Base-by-base conservation (phyloP, 345 rosid genomes). In the Combretum micranthum region DNA sequence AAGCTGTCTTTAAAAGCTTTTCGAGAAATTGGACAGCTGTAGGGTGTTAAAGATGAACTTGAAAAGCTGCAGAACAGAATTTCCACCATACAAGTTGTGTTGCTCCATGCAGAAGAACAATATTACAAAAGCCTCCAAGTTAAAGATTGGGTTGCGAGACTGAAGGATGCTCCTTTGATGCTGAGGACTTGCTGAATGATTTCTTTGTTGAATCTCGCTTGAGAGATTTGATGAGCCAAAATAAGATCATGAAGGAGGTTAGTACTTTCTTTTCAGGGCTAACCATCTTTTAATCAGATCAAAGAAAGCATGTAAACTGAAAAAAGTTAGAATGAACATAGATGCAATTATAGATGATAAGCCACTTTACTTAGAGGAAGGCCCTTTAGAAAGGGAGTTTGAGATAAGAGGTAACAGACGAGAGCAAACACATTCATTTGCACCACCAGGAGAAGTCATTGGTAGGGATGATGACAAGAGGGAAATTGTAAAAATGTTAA, bases 171-270 rank as follows among this genome's bases (percentile, higher is more conserved):
- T 0, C 21, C 67, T 10, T 61, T 53, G 74, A 75, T 13, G 73
- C 69, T 0, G 73, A 74, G 3, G 83, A 74, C 16, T 42, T 78
- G 67, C 61, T 69, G 1, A 75, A 75, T 47, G 77, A 69, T 20
- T 47, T 74, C 49, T 56, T 67, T 0, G 48, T 65, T 1, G 65
- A 61, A 43, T 57, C 45, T 20, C 4, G 18, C 18, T 57, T 42
- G 45, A 56, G 14, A 15, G 58, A 62, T 8, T 0, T 19, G 39
- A 25, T 52, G 52, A 14, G 11, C 12, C 47, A 45, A 3, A 44
- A 50, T 19, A 4, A 43, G 7, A 8, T 23, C 15, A 2, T 20
- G 18, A 53, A 52, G 4, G 2, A 2, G 50, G 45, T 59, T 11
- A 47, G 49, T 37, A 13, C 37, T 45, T 47, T 71, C 64, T 45